Percentiles rank a stretch among this genome's conserved stretches.
phyloP scores from a whole-genome alignment of 768 basidiomycete species.

The Cyathus striatus region DNA sequence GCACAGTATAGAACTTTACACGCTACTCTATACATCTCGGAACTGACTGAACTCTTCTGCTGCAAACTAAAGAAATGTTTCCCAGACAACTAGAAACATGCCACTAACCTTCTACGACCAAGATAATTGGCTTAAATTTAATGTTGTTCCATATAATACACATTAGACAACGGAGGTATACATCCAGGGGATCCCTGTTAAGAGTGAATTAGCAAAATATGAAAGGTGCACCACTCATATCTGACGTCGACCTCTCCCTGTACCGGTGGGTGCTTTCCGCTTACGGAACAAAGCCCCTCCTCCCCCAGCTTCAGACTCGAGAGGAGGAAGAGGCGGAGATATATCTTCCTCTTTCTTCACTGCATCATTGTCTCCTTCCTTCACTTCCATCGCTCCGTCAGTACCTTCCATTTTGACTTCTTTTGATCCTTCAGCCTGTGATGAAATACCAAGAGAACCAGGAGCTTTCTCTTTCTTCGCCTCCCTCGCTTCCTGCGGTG shows the following conservation, averaged over 20 bases:
- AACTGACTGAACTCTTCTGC: too few species aligned
- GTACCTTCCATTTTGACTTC: slow-evolving; percentile 3
- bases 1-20: too few species aligned
- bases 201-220: too few species aligned
- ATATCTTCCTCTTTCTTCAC: slow-evolving; percentile 10
- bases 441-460: slow-evolving; percentile 8
- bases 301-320: slow-evolving; percentile 6
- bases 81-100: too few species aligned
- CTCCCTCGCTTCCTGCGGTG: slow-evolving; percentile 14
- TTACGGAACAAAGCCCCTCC: slow-evolving; percentile 24
- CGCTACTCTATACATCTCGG: too few species aligned
- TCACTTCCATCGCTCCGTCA: background rate
- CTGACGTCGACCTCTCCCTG: slow-evolving; percentile 23
- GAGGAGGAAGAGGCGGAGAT: slow-evolving; percentile 4
- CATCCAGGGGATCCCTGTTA: too few species aligned
- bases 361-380: slow-evolving; percentile 7
- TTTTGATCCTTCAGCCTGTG: background rate
- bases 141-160: too few species aligned
- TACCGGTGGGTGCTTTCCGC: slow-evolving; percentile 19
- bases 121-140: too few species aligned
- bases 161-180: too few species aligned
- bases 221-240: too few species aligned
- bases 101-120: too few species aligned
- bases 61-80: too few species aligned
- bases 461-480: slow-evolving; percentile 11